Evolutionary conservation across 345 rosid species (phyloP).

Genomic region (Citrus trifoliata): DNA sequence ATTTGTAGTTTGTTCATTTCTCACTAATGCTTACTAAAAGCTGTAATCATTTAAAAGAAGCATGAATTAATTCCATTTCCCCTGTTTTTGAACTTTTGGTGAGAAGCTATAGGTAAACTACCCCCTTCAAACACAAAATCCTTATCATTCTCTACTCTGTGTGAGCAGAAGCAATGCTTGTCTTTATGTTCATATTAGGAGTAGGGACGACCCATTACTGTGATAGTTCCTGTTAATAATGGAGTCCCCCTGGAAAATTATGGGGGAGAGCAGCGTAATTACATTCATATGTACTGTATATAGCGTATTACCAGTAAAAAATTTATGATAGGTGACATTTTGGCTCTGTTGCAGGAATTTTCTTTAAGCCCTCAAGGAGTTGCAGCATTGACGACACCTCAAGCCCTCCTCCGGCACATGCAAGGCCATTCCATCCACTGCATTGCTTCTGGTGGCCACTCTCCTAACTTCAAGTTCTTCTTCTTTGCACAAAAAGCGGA

Average conservation of each 20-base stretch:
- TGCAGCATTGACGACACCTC: slow-evolving; percentile 64
- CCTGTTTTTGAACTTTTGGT: neutral
- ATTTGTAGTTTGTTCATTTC: neutral
- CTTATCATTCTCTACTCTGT: neutral
- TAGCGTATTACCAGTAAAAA: neutral
- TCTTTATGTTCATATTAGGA: neutral
- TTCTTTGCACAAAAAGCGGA: slow-evolving; percentile 88
- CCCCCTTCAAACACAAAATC: neutral
- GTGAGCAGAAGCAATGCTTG: neutral
- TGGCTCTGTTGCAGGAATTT: slow-evolving; percentile 48
- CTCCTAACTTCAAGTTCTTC: slow-evolving; percentile 89
- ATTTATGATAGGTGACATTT: slow-evolving; percentile 4
- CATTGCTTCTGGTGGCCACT: slow-evolving; percentile 93
- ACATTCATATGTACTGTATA: neutral
- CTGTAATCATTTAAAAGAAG: neutral
- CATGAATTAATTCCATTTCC: neutral
- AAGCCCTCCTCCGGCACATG: slow-evolving; percentile 80
- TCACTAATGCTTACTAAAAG: neutral
- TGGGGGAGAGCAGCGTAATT: neutral
- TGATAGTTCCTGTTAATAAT: neutral
- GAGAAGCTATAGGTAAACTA: neutral
- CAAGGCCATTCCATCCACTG: slow-evolving; percentile 81
- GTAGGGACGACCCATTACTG: neutral
- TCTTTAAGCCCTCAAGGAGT: slow-evolving; percentile 66
- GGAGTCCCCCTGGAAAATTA: neutral